Evolutionary conservation across 1,139 yeast species (phyloP), one percentile per base, ranked within the genome.

Genomic region (Meyerozyma smithsonii): DNA sequence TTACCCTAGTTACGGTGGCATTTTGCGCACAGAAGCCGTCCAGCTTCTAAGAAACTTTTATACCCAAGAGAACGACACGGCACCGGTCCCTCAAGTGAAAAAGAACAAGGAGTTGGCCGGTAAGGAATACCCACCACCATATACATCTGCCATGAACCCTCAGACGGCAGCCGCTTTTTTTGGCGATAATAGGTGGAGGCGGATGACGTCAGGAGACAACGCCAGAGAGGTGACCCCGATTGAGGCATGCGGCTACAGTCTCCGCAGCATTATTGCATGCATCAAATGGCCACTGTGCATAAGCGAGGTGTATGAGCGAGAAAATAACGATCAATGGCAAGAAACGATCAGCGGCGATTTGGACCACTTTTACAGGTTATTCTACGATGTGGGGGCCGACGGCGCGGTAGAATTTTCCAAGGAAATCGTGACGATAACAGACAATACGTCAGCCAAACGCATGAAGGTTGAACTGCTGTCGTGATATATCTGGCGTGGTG

Each of bases 21-120:
- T 92, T 6, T 66, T 80, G 50, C 64, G 95, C 39, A 79, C 79
- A 38, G 97, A 90, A 51, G 96, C 96, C 0, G 80, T 92, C 8
- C 77, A 86, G 61, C 61, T 92, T 36, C 64, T 92, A 28, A 69
- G 98, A 41, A 76, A 79, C 54, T 92, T 92, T 61, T 92, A 92
- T 58, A 76, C 88, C 6, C 82, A 79, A 55, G 95, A 89, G 56
- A 92, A 92, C 59, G 81, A 76, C 33, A 74, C 81, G 38, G 96
- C 97, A 1, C 98, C 98, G 0, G 72, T 62, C 18, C 94, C 95
- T 1, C 79, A 85, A 50, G 65, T 75, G 20, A 89, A 89, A 58
- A 83, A 84, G 61, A 81, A 83, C 44, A 73, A 95, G 42, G 78
- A 73, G n/a, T 69, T 92, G 35, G 89, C 87, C 39, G 69, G 70